Evolutionary conservation across 1,284 basidiomycete species (phyloP), one percentile per base, ranked within the genome.

Genomic region (Pseudozyma tsukubaensis): DNA sequence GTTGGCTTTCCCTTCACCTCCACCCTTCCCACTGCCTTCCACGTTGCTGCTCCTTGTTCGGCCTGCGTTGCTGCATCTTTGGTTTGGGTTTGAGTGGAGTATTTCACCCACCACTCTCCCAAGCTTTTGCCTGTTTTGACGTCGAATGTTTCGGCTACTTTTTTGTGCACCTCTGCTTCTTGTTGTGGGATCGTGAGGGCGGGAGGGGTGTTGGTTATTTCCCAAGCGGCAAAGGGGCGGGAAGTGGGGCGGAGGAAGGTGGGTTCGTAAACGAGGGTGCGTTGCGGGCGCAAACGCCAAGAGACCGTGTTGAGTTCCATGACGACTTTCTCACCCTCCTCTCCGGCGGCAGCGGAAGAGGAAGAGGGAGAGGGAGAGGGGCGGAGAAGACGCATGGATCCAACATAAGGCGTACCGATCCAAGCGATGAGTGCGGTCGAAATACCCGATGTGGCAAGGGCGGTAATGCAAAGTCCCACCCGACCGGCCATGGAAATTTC

Each of bases 51-150:
- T 10, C 37, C 45, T 12, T 92, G 86, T n/a, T 16, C 34, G 2
- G n/a, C n/a, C n/a, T n/a, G n/a, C n/a, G n/a, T n/a, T n/a, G n/a
- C n/a, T n/a, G n/a, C n/a, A n/a, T n/a, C 91, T 29, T 88, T 86
- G 64, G 87, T 86, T 24, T 86, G 86, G 77, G 91, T 91, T 7
- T 84, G 86, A 18, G 91, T 90, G 59, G 54, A 57, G 77, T 92
- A 94, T 50, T 86, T 87, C 0, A 93, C 92, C 29, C 91, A 86
- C 92, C 92, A 94, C 51, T 90, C 86, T 14, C 93, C 93, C 13
- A 92, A 45, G 14, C 92, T 85, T 12, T 87, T 87, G 0, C 91
- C 92, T n/a, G 88, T 85, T 53, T 87, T 85, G 18, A 65, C 65
- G 35, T 78, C 70, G 39, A 78, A 68, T 8, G 82, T 83, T 57